Evolutionary conservation across 2,329 filamentous ascomycete genomes (phyloP), one percentile per base, ranked within the genome.

Genomic region (Pleurostoma richardsiae): DNA sequence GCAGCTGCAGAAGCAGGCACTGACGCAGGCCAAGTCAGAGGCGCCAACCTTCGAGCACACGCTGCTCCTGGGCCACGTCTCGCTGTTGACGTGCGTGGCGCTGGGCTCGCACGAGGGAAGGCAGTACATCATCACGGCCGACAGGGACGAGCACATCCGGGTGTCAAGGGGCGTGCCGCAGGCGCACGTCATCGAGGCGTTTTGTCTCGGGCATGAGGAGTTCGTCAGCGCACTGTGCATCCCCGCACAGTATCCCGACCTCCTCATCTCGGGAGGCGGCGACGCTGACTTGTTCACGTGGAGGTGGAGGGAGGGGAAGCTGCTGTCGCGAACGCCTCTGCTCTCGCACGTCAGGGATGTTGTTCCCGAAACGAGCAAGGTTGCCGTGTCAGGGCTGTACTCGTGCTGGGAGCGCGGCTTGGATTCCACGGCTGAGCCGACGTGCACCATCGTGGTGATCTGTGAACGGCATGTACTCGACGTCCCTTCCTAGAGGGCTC

Each of bases 11-110:
- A 44, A 62, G 11, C 55, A 63, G 44, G 59, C 58, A 30, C 36
- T 47, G 53, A 49, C 44, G 38, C 48, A 30, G 66, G 63, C 5
- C 60, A 58, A 29, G 57, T 39, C 49, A 41, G 67, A 70, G 29
- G 64, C 61, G 36, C 66, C 73, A 10, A 57, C 72, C 29, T 95
- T 95, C 61, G 85, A 90, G 56, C 81, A 90, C 56, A 80, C 84
- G 36, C 73, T 96, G 1, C 73, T 96, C 6, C 80, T 99, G 1
- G 94, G 94, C 10, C 94, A 99, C 67, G 94, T 99, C 10, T 96
- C 92, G 1, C 88, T 97, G 81, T 80, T 99, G 43, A 96, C 91
- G 2, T 85, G 89, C 58, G 64, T 96, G 44, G 66, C 73, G 3
- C 72, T 82, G 39, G 76, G 74, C 5, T 70, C 29, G 10, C 68